Base-by-base conservation (phyloP, 257 asterid genomes). In the Capsicum baccatum region DNA sequence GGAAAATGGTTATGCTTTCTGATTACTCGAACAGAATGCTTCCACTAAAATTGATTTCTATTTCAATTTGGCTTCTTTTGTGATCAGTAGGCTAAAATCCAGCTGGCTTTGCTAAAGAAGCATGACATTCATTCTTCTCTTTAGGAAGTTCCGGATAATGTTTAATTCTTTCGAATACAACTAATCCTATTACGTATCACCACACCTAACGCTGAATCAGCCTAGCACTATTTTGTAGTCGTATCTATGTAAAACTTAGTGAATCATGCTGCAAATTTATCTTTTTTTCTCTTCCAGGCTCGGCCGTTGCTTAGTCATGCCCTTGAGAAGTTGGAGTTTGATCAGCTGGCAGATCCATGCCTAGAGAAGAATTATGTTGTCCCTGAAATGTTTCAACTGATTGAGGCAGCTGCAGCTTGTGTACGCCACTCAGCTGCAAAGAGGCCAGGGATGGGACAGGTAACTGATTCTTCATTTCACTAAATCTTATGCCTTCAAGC, bases 381-480 rank as follows among this genome's bases (percentile, higher is more conserved):
- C 15, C 85, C 85, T 37, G 98, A 95, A 87, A 91, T 94, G 93
- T 90, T 95, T 84, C 89, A 87, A 26, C 66, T 94, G 88, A 91
- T 94, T 19, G 96, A 95, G 89, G 97, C 95, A 54, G 99, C 99
- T 42, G 94, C 99, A 80, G 97, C 97, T 86, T 97, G 99, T 66
- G 95, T 95, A 78, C 96, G 98, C 48, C 98, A 95, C 92, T 97
- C 97, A 55, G 85, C 98, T 3, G 76, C 92, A 13, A 95, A 93
- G 83, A 92, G 99, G 85, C 99, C 99, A 69, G 91, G 87, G 60
- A 97, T 97, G 98, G 96, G 97, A 80, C 98, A 95, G 94, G 99
- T 95, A 85, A 88, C 59, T 33, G 6, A 52, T 47, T 83, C 64
- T 83, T 70, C 4, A n/a, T 82, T 64, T 82, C 42, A 33, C 54